Evolutionary conservation across 441 rosid genomes (phyloP).

Genomic region (Erodium trifolium): DNA sequence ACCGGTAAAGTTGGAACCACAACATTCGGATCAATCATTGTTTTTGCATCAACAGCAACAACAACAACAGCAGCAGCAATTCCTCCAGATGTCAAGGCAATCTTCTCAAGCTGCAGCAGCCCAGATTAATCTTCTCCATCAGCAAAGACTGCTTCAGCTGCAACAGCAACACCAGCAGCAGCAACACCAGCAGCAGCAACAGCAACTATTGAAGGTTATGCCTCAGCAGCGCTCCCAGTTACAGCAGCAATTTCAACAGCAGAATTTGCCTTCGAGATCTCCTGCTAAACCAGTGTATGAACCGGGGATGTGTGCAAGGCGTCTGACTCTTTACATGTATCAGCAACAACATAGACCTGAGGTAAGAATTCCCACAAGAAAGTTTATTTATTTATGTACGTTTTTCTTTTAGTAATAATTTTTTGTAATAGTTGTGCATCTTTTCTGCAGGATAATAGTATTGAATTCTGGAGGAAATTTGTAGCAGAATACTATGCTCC

Average conservation of each 20-base stretch:
- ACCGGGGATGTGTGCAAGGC: constrained; percentile 93
- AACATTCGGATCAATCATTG: constrained; percentile 60
- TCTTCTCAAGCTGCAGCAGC: constrained; percentile 63
- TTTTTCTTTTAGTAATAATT: neutral
- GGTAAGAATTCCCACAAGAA: constrained; percentile 37
- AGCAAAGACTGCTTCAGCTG: constrained; percentile 64
- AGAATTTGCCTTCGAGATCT: constrained; percentile 60
- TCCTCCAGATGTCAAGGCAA: constrained; percentile 73
- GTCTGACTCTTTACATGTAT: constrained; percentile 80
- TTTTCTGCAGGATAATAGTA: constrained; percentile 60
- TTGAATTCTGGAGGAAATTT: constrained; percentile 81
- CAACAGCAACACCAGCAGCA: constrained; percentile 25
- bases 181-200: constrained; percentile 45
- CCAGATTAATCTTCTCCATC: constrained; percentile 56
- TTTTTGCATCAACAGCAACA: constrained; percentile 45
- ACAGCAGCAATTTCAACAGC: constrained; percentile 78
- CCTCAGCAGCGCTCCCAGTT: constrained; percentile 78
- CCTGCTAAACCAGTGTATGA: constrained; percentile 67
- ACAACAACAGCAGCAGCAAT: constrained; percentile 44
- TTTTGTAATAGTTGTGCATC: constrained; percentile 9
- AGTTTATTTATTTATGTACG: too few species aligned
- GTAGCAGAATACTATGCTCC: constrained; percentile 68
- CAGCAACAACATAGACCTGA: constrained; percentile 95
- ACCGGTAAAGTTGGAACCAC: constrained; percentile 76
- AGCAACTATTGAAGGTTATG: constrained; percentile 65